Base-by-base conservation (phyloP, 23 red algal species). In the Gracilariopsis chorda region DNA sequence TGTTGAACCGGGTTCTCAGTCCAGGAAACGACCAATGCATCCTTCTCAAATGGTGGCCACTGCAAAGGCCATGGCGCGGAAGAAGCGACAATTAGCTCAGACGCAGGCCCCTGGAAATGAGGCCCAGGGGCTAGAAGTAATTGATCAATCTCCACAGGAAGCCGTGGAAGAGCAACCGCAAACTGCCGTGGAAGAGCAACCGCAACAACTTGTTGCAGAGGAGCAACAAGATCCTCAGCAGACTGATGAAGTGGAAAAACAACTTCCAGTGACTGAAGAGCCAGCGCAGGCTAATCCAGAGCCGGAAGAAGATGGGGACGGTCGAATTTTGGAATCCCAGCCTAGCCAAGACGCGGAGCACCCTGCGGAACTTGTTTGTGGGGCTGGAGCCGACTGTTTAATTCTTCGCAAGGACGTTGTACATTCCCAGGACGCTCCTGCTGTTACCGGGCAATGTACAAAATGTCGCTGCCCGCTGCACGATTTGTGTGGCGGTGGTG, bases 401-500 rank as follows among this genome's bases (percentile, higher is more conserved):
- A 27, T 73, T 16, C 67, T 70, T 34, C 63, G 33, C 67, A 73
- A 73, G 32, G 67, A 46, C 25, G 67, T 28, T 35, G 39, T 57
- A 24, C 37, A 40, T 11, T 44, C 48, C 23, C 75, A 80, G 37
- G 75, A 80, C 4, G 75, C 4, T 9, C 4, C 11, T 23, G 11
- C 49, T 48, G 56, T 58, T 12, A 80, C 32, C 0, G 49, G 49
- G 1, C 28, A 46, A 59, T 80, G 75, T 59, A 48, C 49, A 36
- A 80, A 80, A 51, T 80, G 75, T 48, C 21, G 75, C 1, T 57
- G 52, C 49, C 48, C 48, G 14, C 24, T 80, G 17, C 75, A 80
- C n/a, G 75, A 80, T 25, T 13, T 80, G 29, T 80, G 75, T 80
- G 75, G 75, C 1, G 75, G 75, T 40, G 49, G 49, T 1, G 75